phyloP scores from a whole-genome alignment of 495 filamentous ascomycete genomes.

The Hypoxylon fuscum region DNA sequence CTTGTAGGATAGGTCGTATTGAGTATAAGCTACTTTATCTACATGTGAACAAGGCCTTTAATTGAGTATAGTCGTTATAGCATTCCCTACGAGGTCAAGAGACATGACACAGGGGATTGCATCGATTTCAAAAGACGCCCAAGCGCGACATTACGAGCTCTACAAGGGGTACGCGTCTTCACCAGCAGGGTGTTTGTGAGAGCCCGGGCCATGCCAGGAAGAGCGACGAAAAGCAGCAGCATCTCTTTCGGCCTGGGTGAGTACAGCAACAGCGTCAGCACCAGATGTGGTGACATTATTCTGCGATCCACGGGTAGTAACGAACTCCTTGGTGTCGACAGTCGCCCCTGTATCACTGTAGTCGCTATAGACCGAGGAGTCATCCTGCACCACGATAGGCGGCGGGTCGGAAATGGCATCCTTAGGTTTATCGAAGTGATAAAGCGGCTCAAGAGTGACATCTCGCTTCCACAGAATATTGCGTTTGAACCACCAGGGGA shows the following conservation, averaged over 20 bases:
- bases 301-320: not conserved
- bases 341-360: slow-evolving; percentile 20
- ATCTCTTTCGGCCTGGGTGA: slow-evolving; percentile 21
- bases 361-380: slow-evolving; percentile 7
- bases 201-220: slow-evolving; percentile 21
- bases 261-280: slow-evolving; percentile 17
- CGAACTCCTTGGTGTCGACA: slow-evolving; percentile 9
- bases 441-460: slow-evolving; percentile 53
- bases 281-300: slow-evolving; percentile 17
- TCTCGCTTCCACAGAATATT: slow-evolving; percentile 57
- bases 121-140: not conserved
- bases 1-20: not conserved
- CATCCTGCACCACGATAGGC: slow-evolving; percentile 2
- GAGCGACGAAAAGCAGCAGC: slow-evolving; percentile 16
- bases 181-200: slow-evolving; percentile 18
- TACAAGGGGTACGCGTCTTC: slow-evolving; percentile 19
- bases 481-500: slow-evolving; percentile 64
- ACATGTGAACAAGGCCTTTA: no score
- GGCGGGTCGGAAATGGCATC: not conserved
- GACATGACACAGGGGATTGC: no score
- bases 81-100: no score
- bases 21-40: slow-evolving; percentile 1
- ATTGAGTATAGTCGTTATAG: no score
- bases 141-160: not conserved
- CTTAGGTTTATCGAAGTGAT: slow-evolving; percentile 44